A percentile compares a stretch with the other conserved stretches of the same genome.
Evolutionary conservation across 2,329 filamentous ascomycete species (phyloP).

Genomic region (Tolypocladium tropicale): DNA sequence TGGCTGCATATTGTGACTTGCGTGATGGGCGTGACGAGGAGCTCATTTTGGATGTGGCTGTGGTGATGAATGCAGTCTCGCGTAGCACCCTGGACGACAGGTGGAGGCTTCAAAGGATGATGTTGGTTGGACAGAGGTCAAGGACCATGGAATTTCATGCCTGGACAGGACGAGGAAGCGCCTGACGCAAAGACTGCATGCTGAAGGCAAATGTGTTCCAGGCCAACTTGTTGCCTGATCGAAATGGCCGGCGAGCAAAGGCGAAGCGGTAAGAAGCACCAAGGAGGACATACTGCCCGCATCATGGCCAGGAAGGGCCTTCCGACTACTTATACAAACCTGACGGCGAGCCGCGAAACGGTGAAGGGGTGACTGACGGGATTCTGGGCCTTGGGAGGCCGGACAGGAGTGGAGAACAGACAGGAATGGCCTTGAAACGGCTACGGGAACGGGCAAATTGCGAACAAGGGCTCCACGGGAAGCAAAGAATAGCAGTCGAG

Average conservation of each 20-base stretch:
- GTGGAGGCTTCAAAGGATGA: not conserved
- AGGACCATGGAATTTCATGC: not conserved
- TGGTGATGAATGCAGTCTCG: not conserved
- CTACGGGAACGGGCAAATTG: not conserved
- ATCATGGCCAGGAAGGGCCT: slow-evolving; percentile 13
- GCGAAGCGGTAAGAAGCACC: slow-evolving; percentile 11
- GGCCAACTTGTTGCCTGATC: slow-evolving; percentile 3
- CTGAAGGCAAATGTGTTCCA: not conserved
- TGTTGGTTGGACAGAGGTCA: not conserved
- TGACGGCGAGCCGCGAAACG: not conserved
- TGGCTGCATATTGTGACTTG: slow-evolving; percentile 34
- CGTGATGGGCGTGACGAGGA: slow-evolving; percentile 32
- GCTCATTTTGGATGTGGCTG: slow-evolving; percentile 24
- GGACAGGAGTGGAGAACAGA: not conserved
- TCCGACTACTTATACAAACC: slow-evolving; percentile 12
- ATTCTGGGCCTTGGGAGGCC: not conserved
- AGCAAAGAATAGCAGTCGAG: slow-evolving; percentile 7
- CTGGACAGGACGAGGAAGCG: not conserved
- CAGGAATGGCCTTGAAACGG: not conserved
- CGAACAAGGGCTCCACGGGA: not conserved
- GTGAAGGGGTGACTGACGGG: not conserved
- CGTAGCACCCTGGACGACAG: not conserved
- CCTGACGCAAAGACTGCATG: slow-evolving; percentile 9
- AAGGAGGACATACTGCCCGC: slow-evolving; percentile 6
- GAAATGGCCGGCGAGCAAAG: slow-evolving; percentile 2